Evolutionary conservation across 2,329 filamentous ascomycete genomes (phyloP).

Genomic region (Penicillium paneum): DNA sequence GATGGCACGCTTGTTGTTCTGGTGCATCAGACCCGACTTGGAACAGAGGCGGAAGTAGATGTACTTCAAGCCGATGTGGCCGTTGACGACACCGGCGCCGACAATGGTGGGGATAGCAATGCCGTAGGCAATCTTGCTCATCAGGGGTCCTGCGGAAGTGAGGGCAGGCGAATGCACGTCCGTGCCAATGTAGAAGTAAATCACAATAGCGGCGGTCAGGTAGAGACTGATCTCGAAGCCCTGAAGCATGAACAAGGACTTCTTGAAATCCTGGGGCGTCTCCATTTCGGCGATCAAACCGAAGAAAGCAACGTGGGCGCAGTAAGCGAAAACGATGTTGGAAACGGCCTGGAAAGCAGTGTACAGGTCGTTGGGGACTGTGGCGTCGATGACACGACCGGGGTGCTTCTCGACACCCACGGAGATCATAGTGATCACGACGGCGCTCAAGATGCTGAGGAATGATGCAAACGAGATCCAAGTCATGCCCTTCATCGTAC

Average conservation of each 20-base stretch:
- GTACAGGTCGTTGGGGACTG: conserved; percentile 46
- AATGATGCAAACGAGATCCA: conserved; percentile 61
- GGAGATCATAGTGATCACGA: conserved; percentile 65
- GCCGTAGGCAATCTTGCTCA: conserved; percentile 65
- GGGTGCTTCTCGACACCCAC: conserved; percentile 55
- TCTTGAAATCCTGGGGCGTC: conserved; percentile 58
- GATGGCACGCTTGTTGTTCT: conserved; percentile 50
- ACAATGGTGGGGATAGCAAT: conserved; percentile 68
- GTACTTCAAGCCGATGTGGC: conserved; percentile 64
- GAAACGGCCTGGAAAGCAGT: conserved; percentile 61
- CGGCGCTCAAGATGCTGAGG: conserved; percentile 60
- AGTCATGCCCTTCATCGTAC: conserved; percentile 62
- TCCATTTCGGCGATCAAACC: conserved; percentile 64
- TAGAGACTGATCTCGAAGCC: conserved; percentile 60
- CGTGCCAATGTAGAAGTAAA: conserved; percentile 64
- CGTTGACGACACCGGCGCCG: conserved; percentile 68
- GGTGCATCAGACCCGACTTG: conserved; percentile 53
- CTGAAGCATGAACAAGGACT: conserved; percentile 63
- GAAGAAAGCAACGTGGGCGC: conserved; percentile 67
- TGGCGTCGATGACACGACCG: conserved; percentile 35
- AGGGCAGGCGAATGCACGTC: conserved; percentile 64
- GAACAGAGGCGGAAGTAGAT: conserved; percentile 63
- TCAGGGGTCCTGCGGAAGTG: conserved; percentile 54
- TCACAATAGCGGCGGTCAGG: conserved; percentile 61
- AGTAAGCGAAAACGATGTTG: conserved; percentile 70